Base-by-base conservation (phyloP, 768 basidiomycete species). In the Psilocybe cyanescens region DNA sequence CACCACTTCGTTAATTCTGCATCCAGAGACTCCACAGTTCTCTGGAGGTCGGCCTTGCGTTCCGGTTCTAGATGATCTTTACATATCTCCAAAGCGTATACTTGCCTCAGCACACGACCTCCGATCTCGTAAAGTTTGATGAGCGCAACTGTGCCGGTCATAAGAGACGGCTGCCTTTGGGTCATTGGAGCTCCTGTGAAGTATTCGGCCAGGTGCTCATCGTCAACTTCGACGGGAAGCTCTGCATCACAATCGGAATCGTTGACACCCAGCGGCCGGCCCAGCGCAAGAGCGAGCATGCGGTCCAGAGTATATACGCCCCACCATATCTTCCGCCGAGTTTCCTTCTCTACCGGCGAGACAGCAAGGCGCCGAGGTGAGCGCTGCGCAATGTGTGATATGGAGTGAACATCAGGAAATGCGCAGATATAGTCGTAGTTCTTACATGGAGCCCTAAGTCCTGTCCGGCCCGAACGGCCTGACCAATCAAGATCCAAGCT, bases 241-340 rank as follows among this genome's bases (percentile, higher is more conserved):
- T 95, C 93, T 33, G 92, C 91, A 70, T 97, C 95, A 68, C 94
- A 95, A 72, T 97, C 95, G 9, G 87, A 80, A 74, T 97, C 95
- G 67, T 95, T 92, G 63, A 94, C 81, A 29, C 93, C 95, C 58
- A 96, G 83, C 2, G 95, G 95, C 8, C 95, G 85, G 50, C 95
- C 95, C 12, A 97, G 81, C 12, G 94, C 89, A 55, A 96, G 86
- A 24, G 95, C 95, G 17, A 97, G 88, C 92, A 95, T 95, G 53
- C 94, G 88, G 73, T 92, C 95, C 53, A 97, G 79, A 28, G 88
- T 88, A 69, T 97, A 97, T 29, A 95, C 92, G 46, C 91, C 88
- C 93, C 95, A 96, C 95, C 95, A 96, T 54, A 95, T 89, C 76
- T 95, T 94, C 63, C 90, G 82, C 31, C 94, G 86, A 0, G 92